Base-by-base conservation (phyloP, 805 yeast genomes). In the Candida succiphila region DNA sequence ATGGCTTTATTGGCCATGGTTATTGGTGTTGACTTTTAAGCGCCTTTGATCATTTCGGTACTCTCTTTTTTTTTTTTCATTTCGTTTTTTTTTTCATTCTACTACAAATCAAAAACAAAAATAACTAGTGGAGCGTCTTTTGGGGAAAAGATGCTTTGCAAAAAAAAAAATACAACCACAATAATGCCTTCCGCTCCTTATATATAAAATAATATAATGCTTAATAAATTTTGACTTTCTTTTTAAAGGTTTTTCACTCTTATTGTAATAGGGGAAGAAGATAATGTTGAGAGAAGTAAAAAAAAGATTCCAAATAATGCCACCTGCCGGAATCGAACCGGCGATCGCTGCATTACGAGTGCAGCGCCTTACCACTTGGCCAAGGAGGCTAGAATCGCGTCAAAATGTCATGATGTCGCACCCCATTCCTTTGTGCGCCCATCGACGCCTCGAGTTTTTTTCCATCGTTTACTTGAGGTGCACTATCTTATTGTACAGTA, bases 1-100 rank as follows among this genome's bases (percentile, higher is more conserved):
- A 92, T 92, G 99, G 98, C 99, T 9, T 68, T 92, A 49, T 72
- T 92, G 56, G 95, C 97, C 36, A 82, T 92, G 95, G 98, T 94
- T 43, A 78, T 92, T 61, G 97, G 97, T 54, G 87, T 85, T 51
- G 96, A 86, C 56, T 75, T 80, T 43, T 83, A 65, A 37, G 19
- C 23, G 7, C 10, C 23, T n/a, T n/a, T n/a, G n/a, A n/a, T n/a
- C n/a, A n/a, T n/a, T n/a, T n/a, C n/a, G n/a, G n/a, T n/a, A n/a
- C n/a, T 16, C 14, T 10, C 4, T 17, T 17, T 17, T 10, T 17
- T 25, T 25, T 13, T 25, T 13, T 13, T 13, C 7, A 25, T 13
- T 25, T 13, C 27, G 14, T 25, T 25, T 8, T 13, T 7, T 25
- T 16, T 13, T 13, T 25, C 27, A 25, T 25, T 25, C n/a, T 8